Percentiles rank a stretch among this genome's conserved stretches.
Evolutionary conservation across 2,329 filamentous ascomycete species (phyloP).

Genomic region (Fusarium marasasianum): DNA sequence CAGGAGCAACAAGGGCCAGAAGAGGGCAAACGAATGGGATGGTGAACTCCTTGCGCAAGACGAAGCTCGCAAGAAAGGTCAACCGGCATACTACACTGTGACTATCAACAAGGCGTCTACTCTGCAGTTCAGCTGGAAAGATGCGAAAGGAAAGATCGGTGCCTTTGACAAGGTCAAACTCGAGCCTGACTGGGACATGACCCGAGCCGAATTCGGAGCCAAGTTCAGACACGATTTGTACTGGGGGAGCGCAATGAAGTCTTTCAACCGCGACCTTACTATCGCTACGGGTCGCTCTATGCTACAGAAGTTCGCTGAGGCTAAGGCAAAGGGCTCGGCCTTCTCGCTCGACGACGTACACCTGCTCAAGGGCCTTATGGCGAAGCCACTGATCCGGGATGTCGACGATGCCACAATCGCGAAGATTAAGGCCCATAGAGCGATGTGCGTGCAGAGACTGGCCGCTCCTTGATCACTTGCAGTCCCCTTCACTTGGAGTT

Average conservation of each 20-base stretch:
- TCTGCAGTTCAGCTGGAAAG: neutral
- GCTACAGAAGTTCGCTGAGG: neutral
- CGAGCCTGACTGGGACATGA: neutral
- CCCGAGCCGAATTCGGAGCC: neutral
- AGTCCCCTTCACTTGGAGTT: neutral
- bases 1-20: neutral
- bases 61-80: neutral
- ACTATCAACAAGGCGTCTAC: neutral
- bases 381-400: neutral
- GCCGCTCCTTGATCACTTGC: neutral
- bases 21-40: neutral
- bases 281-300: neutral
- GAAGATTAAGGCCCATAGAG: neutral
- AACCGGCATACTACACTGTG: neutral
- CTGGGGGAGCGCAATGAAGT: neutral
- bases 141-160: neutral
- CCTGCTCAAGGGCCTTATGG: neutral
- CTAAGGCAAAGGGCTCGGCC: neutral
- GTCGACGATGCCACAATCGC: neutral
- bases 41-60: accelerated
- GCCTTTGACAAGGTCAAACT: neutral
- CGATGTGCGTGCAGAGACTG: neutral
- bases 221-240: neutral
- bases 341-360: neutral
- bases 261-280: neutral